A percentile compares a stretch with the other conserved stretches of the same genome.
phyloP scores from a whole-genome alignment of 768 basidiomycete species.

The Auriscalpium orientale region DNA sequence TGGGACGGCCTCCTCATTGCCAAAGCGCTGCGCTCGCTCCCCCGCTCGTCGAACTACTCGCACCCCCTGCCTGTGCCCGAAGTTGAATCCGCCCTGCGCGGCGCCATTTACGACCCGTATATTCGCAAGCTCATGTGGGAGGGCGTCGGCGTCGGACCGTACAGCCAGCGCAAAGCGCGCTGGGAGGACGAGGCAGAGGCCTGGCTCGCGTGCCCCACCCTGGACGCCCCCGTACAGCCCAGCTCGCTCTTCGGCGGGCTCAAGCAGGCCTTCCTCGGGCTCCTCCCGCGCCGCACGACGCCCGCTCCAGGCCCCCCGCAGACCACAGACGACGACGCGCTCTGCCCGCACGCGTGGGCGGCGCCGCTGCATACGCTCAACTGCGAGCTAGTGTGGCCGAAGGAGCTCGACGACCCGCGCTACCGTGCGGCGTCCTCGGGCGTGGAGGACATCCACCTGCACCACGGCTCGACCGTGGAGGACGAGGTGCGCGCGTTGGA shows the following conservation, averaged over 20 bases:
- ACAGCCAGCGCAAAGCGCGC: constrained; percentile 3
- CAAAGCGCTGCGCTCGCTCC: constrained; percentile 67
- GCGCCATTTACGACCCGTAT: constrained; percentile 81
- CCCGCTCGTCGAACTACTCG: constrained; percentile 58
- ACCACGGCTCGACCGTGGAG: background rate
- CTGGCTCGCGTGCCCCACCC: constrained; percentile 65
- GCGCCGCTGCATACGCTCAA: constrained; percentile 67
- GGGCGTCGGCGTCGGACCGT: constrained; percentile 47
- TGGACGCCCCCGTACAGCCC: background rate
- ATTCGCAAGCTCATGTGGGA: constrained; percentile 85
- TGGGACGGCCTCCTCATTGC: constrained; percentile 86
- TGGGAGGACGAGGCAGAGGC: constrained; percentile 51
- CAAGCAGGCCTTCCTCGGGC: constrained; percentile 1
- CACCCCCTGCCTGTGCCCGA: constrained; percentile 57
- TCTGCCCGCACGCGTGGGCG: constrained; percentile 81
- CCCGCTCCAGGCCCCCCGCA: background rate
- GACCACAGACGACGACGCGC: constrained; percentile 39
- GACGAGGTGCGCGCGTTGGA: constrained; percentile 5
- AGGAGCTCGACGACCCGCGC: constrained; percentile 49
- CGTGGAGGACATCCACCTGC: background rate
- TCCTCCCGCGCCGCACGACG: background rate
- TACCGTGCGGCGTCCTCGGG: constrained; percentile 18
- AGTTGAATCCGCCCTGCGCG: constrained; percentile 61
- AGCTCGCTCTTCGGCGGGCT: background rate
- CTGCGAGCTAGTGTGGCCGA: constrained; percentile 78